Conservation (phyloP, 1,284 basidiomycete genomes). For the Heimioporus retisporus region DNA sequence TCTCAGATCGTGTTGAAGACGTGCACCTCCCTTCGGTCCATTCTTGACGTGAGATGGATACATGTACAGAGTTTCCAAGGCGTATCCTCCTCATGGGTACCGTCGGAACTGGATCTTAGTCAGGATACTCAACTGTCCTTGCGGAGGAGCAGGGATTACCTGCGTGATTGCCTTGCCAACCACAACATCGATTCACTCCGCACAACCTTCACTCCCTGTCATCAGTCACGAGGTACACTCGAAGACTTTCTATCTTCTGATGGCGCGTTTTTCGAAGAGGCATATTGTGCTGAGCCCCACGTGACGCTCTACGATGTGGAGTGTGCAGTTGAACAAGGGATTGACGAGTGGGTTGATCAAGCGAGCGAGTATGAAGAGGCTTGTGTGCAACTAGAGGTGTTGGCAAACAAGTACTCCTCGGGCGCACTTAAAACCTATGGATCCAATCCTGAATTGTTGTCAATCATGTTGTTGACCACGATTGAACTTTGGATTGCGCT, state of each 20-base stretch:
- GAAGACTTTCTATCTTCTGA: too few species aligned
- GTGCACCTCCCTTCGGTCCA: constrained; percentile 23
- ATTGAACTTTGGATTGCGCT: too few species aligned
- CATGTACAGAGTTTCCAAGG: constrained; percentile 24
- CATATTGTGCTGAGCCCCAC: constrained; percentile 23
- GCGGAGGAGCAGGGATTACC: constrained; percentile 34
- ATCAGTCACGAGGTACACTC: constrained; percentile 25
- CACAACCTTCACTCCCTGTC: constrained; percentile 23
- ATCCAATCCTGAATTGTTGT: constrained; percentile 52
- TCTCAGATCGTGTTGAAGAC: constrained; percentile 19
- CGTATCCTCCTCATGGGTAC: constrained; percentile 37
- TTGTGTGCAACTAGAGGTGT: constrained; percentile 32
- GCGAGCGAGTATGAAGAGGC: constrained; percentile 25
- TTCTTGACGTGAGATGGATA: constrained; percentile 28
- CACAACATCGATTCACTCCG: neutral
- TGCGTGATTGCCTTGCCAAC: constrained; percentile 27
- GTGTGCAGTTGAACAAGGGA: constrained; percentile 32
- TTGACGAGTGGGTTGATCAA: constrained; percentile 45
- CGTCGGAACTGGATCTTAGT: constrained; percentile 35
- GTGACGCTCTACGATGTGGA: constrained; percentile 50
- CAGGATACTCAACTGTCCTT: constrained; percentile 46
- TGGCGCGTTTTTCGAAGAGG: constrained; percentile 34
- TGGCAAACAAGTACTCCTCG: too few species aligned
- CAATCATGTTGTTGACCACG: constrained; percentile 58
- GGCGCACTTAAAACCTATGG: constrained; percentile 40